phyloP scores from a whole-genome alignment of 2,329 filamentous ascomycete species.

The Fusarium denticulatum region DNA sequence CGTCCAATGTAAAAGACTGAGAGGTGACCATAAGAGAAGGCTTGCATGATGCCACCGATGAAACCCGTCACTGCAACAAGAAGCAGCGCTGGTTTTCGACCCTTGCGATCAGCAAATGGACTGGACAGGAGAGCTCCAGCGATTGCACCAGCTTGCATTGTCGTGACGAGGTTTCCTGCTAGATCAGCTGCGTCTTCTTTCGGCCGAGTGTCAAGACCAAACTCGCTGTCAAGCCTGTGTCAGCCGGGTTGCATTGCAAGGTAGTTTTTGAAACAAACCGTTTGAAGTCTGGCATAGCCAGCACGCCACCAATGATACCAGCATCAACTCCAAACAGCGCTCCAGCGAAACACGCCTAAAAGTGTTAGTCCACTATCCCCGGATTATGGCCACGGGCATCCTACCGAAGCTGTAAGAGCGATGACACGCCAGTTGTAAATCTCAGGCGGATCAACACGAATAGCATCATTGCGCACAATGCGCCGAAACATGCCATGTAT shows the following conservation, averaged over 20 bases:
- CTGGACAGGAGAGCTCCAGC: slow-evolving; percentile 39
- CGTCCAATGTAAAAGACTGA: slow-evolving; percentile 46
- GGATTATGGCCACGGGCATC: rapidly evolving
- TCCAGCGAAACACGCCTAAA: slow-evolving; percentile 33
- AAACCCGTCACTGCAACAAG: slow-evolving; percentile 44
- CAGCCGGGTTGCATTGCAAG: rapidly evolving
- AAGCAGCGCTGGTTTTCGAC: slow-evolving; percentile 46
- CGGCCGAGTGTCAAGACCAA: slow-evolving; percentile 31
- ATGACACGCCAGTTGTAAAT: slow-evolving; percentile 78
- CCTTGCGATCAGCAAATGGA: slow-evolving; percentile 43
- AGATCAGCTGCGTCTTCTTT: slow-evolving; percentile 34
- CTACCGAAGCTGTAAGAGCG: slow-evolving; percentile 65
- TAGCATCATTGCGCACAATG: slow-evolving; percentile 67
- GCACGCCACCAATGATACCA: slow-evolving; percentile 44
- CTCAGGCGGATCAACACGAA: slow-evolving; percentile 72
- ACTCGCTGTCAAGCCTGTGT: slow-evolving; percentile 16
- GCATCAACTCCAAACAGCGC: slow-evolving; percentile 43
- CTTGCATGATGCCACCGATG: slow-evolving; percentile 46
- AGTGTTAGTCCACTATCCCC: not conserved
- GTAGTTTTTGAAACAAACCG: not conserved
- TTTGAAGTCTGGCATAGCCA: slow-evolving; percentile 43
- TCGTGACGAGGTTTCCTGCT: slow-evolving; percentile 42
- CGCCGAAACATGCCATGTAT: slow-evolving; percentile 38
- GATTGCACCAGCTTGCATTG: slow-evolving; percentile 44
- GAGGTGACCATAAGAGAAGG: slow-evolving; percentile 45